These are phyloP conservation scores for Styphnolobium japonicum DNA, from an alignment of 306 rosid species.

Conservation along the genomic window DNA sequence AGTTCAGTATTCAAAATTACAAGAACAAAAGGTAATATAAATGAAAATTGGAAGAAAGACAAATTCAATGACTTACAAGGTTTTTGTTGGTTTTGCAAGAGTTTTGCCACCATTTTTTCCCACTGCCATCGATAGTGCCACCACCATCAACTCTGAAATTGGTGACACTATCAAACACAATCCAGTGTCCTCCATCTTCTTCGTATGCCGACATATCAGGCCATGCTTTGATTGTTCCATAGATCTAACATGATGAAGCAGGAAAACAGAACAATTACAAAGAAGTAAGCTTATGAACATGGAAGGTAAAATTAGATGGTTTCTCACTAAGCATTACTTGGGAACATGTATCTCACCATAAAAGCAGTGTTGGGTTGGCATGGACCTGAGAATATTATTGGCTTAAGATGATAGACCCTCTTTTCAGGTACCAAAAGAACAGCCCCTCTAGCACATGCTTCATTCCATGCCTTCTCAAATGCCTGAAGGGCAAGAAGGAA, in stretches of 20 bases:
- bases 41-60: neutral
- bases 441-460: conserved; percentile 57
- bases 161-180: conserved; percentile 42
- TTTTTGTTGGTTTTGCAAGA: conserved; percentile 67
- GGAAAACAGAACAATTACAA: neutral
- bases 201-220: conserved; percentile 40
- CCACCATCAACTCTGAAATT: conserved; percentile 69
- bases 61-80: conserved; percentile 34
- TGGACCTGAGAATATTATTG: conserved; percentile 80
- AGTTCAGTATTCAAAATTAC: neutral
- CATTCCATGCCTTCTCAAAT: conserved; percentile 67
- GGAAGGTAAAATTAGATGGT: neutral
- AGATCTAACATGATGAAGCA: conserved; percentile 37
- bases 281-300: neutral
- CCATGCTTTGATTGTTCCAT: conserved; percentile 76
- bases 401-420: conserved; percentile 52
- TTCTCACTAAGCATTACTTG: neutral
- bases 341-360: conserved; percentile 46
- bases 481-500: conserved; percentile 38
- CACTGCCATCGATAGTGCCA: conserved; percentile 77
- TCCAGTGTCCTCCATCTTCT: conserved; percentile 52
- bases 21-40: neutral
- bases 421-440: conserved; percentile 55
- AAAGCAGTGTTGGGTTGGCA: conserved; percentile 54
- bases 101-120: conserved; percentile 73